Evolutionary conservation across 495 filamentous ascomycete species (phyloP), one percentile per base, ranked within the genome.

Genomic region (Parachaetomium inaequale): DNA sequence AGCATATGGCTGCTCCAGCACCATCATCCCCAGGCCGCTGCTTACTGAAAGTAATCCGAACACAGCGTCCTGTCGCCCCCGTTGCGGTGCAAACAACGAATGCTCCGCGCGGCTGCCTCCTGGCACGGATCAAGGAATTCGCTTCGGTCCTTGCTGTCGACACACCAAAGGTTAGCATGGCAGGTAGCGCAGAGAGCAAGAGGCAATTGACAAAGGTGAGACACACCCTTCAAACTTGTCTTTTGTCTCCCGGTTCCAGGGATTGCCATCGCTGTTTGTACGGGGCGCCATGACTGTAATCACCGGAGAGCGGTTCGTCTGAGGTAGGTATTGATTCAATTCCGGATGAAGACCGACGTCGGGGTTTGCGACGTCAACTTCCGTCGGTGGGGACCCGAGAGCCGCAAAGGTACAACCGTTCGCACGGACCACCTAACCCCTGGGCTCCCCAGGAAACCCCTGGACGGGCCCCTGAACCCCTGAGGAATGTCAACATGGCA

Each of bases 71-170:
- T 83, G 72, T 96, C 91, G 21, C 85, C 91, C 3, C 77, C 86
- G 75, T 98, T 98, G 25, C 93, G 85, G 66, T 90, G 86, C 74
- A 98, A 79, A 76, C 93, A 98, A 69, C 83, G 85, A 14, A 96
- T 83, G 74, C 91, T 96, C 62, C 84, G 81, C 50, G 85, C 75
- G n/a, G 94, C 93, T n/a, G 90, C 92, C 59, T 95, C 91, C 71
- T 97, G 92, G 72, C 93, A 98, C 15, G 93, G 93, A 69, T 98
- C 93, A 68, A 91, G 90, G 75, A 87, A 97, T 73, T 96, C 85
- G 75, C 91, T 94, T 62, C 85, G 78, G 55, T 75, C 78, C 79
- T 98, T 98, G 66, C 93, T 96, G 66, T 59, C 32, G 55, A 15
- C 21, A 28, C 2, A 8, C 10, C 6, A 31, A 31, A 12, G 12